These are phyloP conservation scores for Dipteronia dyeriana DNA, from an alignment of 345 rosid species.

Conservation along the genomic window DNA sequence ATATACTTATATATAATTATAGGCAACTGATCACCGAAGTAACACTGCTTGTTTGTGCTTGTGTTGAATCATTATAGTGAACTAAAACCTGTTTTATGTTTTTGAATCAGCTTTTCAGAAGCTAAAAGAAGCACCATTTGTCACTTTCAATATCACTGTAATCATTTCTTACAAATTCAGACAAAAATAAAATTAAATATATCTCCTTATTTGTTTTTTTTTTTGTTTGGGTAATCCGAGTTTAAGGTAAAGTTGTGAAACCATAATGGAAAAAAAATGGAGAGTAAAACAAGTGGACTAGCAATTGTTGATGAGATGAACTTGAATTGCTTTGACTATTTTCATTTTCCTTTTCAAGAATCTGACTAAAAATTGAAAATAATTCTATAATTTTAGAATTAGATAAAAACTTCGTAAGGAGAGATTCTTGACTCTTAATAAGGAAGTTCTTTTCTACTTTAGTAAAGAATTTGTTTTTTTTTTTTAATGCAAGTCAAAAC, in stretches of 20 bases:
- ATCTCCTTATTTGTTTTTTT: neutral
- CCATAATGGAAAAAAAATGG: neutral
- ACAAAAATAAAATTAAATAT: neutral
- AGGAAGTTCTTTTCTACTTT: no score
- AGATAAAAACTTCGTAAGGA: no score
- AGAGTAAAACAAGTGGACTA: neutral
- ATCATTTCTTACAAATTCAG: slow-evolving; percentile 28
- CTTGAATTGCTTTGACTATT: neutral
- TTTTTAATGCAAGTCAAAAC: no score
- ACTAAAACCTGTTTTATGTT: slow-evolving; percentile 9
- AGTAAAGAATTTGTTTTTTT: no score
- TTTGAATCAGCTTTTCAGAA: slow-evolving; percentile 27
- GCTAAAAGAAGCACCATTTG: slow-evolving; percentile 30
- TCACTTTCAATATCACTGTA: slow-evolving; percentile 30
- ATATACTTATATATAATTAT: neutral
- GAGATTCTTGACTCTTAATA: no score
- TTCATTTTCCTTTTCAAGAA: neutral
- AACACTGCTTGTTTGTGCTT: neutral
- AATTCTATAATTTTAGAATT: neutral
- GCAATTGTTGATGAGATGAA: neutral
- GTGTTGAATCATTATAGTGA: slow-evolving; percentile 5
- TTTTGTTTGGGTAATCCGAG: neutral
- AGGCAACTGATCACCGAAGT: neutral
- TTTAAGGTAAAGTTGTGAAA: neutral
- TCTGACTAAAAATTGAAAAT: neutral